These are phyloP conservation scores for Cercospora nicotianae DNA, from an alignment of 2,329 filamentous ascomycete genomes.

Conservation along the genomic window DNA sequence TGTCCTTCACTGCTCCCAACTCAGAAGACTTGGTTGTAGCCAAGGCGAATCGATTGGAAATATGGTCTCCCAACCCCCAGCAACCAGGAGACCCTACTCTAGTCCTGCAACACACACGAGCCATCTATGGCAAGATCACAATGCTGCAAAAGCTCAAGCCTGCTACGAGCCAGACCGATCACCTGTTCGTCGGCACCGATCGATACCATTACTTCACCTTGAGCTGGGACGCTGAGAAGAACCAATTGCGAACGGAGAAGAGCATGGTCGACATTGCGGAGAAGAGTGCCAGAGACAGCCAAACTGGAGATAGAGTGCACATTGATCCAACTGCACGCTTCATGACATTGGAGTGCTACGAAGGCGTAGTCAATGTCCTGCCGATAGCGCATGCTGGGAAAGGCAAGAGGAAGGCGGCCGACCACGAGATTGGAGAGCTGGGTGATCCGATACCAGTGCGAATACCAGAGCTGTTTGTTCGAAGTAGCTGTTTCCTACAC, in stretches of 20 bases:
- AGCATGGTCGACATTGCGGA: constrained; percentile 62
- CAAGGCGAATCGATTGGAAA: constrained; percentile 81
- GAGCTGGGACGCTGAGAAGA: constrained; percentile 68
- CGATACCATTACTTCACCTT: constrained; percentile 88
- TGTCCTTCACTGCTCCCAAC: constrained; percentile 70
- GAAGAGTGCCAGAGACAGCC: constrained; percentile 67
- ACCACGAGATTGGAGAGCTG: constrained; percentile 56
- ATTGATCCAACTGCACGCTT: constrained; percentile 76
- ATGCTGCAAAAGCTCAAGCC: constrained; percentile 81
- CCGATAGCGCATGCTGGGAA: constrained; percentile 58
- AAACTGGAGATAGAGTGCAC: constrained; percentile 78
- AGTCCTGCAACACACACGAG: constrained; percentile 64
- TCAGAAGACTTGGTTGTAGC: constrained; percentile 83
- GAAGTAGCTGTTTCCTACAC: constrained; percentile 66
- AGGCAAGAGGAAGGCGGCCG: constrained; percentile 46
- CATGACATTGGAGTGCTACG: constrained; percentile 67
- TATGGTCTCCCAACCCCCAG: constrained; percentile 62
- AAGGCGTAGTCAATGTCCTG: constrained; percentile 66
- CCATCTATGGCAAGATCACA: constrained; percentile 81
- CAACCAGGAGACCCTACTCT: constrained; percentile 58
- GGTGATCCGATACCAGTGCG: constrained; percentile 62
- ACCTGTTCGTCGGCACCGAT: constrained; percentile 91
- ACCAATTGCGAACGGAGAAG: constrained; percentile 57
- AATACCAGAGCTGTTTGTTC: constrained; percentile 66
- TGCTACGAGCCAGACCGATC: constrained; percentile 70